A percentile compares a stretch with the other conserved stretches of the same genome.
Conservation (phyloP, 1,139 yeast genomes). For the Scheffersomyces insectosa region DNA sequence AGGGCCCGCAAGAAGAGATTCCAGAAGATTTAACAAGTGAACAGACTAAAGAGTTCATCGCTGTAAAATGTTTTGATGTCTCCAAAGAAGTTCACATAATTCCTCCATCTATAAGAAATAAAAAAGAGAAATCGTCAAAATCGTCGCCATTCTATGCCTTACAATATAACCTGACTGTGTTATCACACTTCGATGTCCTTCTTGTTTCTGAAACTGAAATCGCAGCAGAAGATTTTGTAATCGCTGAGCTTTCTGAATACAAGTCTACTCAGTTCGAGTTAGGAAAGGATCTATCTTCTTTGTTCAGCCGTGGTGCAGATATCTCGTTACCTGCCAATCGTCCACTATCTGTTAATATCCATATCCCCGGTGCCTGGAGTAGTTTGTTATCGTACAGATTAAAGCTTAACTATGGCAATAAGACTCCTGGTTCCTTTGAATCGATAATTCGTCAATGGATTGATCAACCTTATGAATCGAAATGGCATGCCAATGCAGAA, state of each 20-base stretch:
- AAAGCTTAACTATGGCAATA: constrained; percentile 19
- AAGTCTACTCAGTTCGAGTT: constrained; percentile 23
- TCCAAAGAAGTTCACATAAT: constrained; percentile 32
- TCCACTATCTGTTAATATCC: constrained; percentile 50
- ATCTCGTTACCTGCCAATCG: constrained; percentile 43
- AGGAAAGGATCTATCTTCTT: constrained; percentile 32
- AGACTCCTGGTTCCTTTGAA: constrained; percentile 31
- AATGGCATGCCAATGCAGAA: constrained; percentile 64
- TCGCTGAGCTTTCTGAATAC: constrained; percentile 31
- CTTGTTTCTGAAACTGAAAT: constrained; percentile 31
- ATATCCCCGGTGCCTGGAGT: constrained; percentile 59
- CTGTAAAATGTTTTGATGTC: constrained; percentile 46
- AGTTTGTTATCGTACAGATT: constrained; percentile 60
- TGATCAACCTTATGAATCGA: constrained; percentile 69
- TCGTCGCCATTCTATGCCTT: constrained; percentile 49
- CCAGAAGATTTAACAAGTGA: constrained; percentile 22
- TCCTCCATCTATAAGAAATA: constrained; percentile 43
- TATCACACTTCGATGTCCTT: constrained; percentile 48
- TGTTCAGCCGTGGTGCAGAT: constrained; percentile 36
- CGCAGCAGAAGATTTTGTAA: constrained; percentile 31
- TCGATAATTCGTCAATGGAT: constrained; percentile 71
- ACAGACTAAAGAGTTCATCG: constrained; percentile 17
- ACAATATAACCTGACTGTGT: constrained; percentile 33
- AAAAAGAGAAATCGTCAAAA: constrained; percentile 10
- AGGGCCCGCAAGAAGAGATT: constrained; percentile 2